Evolutionary conservation across 2,329 filamentous ascomycete genomes (phyloP), one percentile per base, ranked within the genome.

Genomic region (Fusarium sp.): DNA sequence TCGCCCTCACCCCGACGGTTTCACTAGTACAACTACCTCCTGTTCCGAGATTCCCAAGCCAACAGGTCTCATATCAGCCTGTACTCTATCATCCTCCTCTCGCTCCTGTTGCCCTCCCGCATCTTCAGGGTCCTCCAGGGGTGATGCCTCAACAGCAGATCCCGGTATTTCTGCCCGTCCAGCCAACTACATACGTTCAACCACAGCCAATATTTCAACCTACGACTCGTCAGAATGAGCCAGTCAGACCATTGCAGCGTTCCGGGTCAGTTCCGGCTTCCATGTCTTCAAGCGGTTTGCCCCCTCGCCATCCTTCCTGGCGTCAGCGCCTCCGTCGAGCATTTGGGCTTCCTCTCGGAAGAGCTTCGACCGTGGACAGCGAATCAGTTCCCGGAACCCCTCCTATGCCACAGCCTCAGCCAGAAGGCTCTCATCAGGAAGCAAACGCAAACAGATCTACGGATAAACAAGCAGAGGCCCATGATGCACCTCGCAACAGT

Each of bases 321-420:
- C 65, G 70, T 27, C 79, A 80, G 46, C 65, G 76, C 18, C 14
- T 83, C 3, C 53, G 69, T 53, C 74, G 73, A 15, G 68, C 71
- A 2, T 72, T 83, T 35, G 74, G 70, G 8, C 54, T 81, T 18
- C 80, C 80, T 4, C 22, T 75, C 3, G 82, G 82, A 9, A 79
- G 73, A 61, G 81, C 80, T 11, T 83, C 80, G 1, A 83, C 82
- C 3, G 79, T 83, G 53, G 73, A 72, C 33, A 80, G 74, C 5
- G 36, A 64, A 42, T 79, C 80, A 4, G 25, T 38, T 11, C 65
- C 72, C 18, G 71, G 61, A 29, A 71, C 73, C 33, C 68, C 72
- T 14, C 11, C 39, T 2, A 53, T 27, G 4, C 53, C 65, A 11
- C 57, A 46, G 27, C 35, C 65, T 18, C 58, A n/a, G 20, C 53